Evolutionary conservation across 306 rosid genomes (phyloP).

Genomic region (Mimosa pudica): DNA sequence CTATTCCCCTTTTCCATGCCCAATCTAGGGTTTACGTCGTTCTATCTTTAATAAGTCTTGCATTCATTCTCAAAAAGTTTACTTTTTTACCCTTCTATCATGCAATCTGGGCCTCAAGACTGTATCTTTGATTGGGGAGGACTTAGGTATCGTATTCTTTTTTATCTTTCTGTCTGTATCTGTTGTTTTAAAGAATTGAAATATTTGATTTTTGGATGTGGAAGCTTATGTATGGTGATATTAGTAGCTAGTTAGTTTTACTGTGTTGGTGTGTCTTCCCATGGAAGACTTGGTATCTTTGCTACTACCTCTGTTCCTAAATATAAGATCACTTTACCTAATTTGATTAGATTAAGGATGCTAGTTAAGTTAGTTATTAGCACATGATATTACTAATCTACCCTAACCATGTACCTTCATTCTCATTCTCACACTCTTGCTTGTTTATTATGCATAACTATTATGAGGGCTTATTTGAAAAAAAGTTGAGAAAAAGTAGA

Average conservation of each 20-base stretch:
- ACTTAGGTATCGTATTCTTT: not conserved
- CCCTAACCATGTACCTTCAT: too few relatives aligned
- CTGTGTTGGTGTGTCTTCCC: conserved; percentile 1
- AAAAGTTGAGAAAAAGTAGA: too few relatives aligned
- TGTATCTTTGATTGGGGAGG: not conserved
- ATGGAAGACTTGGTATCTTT: not conserved
- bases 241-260: not conserved
- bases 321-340: too few relatives aligned
- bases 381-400: too few relatives aligned
- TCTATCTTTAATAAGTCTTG: not conserved
- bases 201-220: not conserved
- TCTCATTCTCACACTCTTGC: too few relatives aligned
- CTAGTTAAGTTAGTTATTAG: too few relatives aligned
- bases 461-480: too few relatives aligned
- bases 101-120: conserved; percentile 1
- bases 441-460: too few relatives aligned
- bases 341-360: too few relatives aligned
- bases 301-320: not conserved
- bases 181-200: not conserved
- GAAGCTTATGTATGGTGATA: not conserved
- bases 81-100: not conserved
- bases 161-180: not conserved
- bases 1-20: conserved; percentile 3
- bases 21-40: conserved; percentile 31
- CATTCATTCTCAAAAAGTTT: not conserved